A percentile compares a stretch with the other conserved stretches of the same genome.
Conservation (phyloP, 306 rosid species). For the Senna siamea region DNA sequence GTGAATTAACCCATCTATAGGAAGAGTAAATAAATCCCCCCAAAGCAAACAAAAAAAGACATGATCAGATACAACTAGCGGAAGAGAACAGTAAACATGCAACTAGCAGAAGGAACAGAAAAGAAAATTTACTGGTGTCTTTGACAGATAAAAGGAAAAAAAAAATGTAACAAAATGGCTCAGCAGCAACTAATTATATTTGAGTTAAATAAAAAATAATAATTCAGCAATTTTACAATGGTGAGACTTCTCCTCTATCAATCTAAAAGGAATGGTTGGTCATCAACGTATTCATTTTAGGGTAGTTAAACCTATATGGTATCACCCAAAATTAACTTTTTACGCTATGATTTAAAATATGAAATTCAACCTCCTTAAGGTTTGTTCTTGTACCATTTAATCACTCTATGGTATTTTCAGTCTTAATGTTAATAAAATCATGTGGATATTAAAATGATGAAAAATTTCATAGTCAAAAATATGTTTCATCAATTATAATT, state of each 20-base stretch:
- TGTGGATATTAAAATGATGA: neutral
- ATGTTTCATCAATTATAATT: neutral
- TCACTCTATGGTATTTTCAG: neutral
- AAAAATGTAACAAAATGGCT: slow-evolving; percentile 3
- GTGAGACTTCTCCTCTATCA: slow-evolving; percentile 14
- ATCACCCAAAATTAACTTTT: neutral
- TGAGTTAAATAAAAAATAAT: slow-evolving; percentile 28
- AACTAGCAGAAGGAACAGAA: slow-evolving; percentile 7
- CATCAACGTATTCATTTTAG: neutral
- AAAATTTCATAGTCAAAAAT: neutral
- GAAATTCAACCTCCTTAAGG: neutral
- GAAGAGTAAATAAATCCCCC: slow-evolving; percentile 32
- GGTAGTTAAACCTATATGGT: neutral
- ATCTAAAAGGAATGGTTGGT: slow-evolving; percentile 13
- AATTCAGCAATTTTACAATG: slow-evolving; percentile 2
- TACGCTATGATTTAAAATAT: neutral
- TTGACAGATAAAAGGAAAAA: neutral
- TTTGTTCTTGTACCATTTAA: too few species aligned
- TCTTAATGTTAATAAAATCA: neutral
- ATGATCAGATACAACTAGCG: slow-evolving; percentile 18
- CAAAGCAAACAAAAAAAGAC: slow-evolving; percentile 5
- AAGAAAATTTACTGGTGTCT: slow-evolving; percentile 10
- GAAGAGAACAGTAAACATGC: neutral
- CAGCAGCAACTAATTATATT: slow-evolving; percentile 5
- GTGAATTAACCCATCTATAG: slow-evolving; percentile 80